phyloP scores from a whole-genome alignment of 495 filamentous ascomycete species.

The Halenospora varia region DNA sequence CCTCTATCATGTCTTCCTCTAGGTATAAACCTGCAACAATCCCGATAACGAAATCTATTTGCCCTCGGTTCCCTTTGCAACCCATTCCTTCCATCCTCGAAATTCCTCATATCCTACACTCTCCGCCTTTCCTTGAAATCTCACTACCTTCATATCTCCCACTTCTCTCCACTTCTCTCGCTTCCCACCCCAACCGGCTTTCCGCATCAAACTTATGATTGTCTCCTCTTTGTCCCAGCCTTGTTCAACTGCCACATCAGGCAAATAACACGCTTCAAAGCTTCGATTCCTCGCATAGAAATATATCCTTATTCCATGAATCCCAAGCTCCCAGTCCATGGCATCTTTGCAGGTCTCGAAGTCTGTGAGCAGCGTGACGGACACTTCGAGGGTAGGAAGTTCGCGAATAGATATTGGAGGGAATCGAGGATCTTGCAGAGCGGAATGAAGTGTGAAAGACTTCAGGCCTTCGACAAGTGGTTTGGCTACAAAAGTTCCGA shows the following conservation, averaged over 20 bases:
- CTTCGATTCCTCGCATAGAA: slow-evolving; percentile 64
- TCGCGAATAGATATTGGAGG: slow-evolving; percentile 63
- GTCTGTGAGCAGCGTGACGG: slow-evolving; percentile 70
- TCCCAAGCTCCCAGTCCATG: slow-evolving; percentile 83
- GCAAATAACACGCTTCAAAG: slow-evolving; percentile 84
- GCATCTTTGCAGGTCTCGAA: slow-evolving; percentile 68
- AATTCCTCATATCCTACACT: slow-evolving; percentile 67
- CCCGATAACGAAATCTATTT: too few relatives aligned
- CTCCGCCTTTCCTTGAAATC: slow-evolving; percentile 77
- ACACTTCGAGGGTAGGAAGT: slow-evolving; percentile 63
- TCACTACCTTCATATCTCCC: slow-evolving; percentile 62
- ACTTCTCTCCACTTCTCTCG: slow-evolving; percentile 72
- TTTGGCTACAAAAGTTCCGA: slow-evolving; percentile 79
- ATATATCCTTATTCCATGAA: slow-evolving; percentile 76
- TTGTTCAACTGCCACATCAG: slow-evolving; percentile 88
- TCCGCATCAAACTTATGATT: slow-evolving; percentile 83
- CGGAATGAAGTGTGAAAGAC: slow-evolving; percentile 84
- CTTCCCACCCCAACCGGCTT: slow-evolving; percentile 78
- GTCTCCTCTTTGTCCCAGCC: slow-evolving; percentile 96
- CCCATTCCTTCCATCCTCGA: slow-evolving; percentile 75
- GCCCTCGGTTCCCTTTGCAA: slow-evolving; percentile 25
- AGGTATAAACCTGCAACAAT: too few relatives aligned
- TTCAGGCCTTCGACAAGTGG: slow-evolving; percentile 67
- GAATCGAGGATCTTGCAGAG: slow-evolving; percentile 86
- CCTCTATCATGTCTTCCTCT: too few relatives aligned